A percentile compares a stretch with the other conserved stretches of the same genome.
phyloP scores from a whole-genome alignment of 345 rosid species.

The Rubroshorea leprosula region DNA sequence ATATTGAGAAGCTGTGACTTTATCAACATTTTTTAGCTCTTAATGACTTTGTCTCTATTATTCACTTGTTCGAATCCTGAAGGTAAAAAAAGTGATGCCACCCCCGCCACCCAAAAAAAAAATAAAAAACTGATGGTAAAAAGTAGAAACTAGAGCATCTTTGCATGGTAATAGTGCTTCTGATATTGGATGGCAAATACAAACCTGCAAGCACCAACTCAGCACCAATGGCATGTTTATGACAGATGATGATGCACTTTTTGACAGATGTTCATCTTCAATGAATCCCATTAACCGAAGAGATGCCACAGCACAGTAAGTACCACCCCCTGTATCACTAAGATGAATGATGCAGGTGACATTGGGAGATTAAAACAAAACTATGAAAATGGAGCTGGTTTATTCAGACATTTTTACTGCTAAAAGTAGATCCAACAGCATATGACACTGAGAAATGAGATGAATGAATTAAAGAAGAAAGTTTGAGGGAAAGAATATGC shows the following conservation, averaged over 20 bases:
- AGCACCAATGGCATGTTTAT: slow-evolving; percentile 46
- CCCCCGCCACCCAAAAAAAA: no score
- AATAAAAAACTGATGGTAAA: no score
- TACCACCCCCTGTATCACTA: slow-evolving; percentile 88
- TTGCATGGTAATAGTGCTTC: no score
- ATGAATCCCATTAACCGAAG: slow-evolving; percentile 77
- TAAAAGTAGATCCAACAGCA: not conserved
- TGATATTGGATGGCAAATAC: not conserved
- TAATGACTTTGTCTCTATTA: no score
- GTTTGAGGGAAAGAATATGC: not conserved
- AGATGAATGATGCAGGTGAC: no score
- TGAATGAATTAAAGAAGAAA: not conserved
- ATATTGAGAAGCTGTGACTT: no score
- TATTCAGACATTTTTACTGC: not conserved
- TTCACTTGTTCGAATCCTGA: no score
- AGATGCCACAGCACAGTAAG: slow-evolving; percentile 89
- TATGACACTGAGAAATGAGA: not conserved
- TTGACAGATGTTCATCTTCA: slow-evolving; percentile 55
- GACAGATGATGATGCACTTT: slow-evolving; percentile 33
- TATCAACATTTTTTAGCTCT: no score
- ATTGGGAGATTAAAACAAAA: no score
- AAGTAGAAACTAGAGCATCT: no score
- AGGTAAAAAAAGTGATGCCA: no score
- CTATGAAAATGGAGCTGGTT: not conserved
- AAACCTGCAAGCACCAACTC: slow-evolving; percentile 75